Base-by-base conservation (phyloP, 768 basidiomycete species). In the Kwoniella sp. region DNA sequence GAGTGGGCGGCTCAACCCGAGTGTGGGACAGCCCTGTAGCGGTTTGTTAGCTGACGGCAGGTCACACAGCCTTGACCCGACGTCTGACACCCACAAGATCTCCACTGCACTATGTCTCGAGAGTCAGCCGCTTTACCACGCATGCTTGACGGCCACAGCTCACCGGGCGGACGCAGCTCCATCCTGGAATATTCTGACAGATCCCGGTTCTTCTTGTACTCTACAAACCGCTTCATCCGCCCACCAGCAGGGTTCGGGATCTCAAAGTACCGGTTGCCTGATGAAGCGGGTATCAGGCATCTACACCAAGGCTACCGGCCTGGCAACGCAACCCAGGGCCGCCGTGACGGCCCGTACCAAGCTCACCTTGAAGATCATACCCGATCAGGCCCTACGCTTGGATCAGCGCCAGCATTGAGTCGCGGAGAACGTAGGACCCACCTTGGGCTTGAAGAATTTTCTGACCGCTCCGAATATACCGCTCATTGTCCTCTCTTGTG, bases 11-110 rank as follows among this genome's bases (percentile, higher is more conserved):
- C 28, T 57, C 39, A 3, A 58, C 28, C 9, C 68, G 62, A 15
- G 68, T 70, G 43, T 70, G 63, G 15, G 68, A 70, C 3, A 70
- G 56, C 68, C 68, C 68, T 69, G 46, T 1, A 29, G 36, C 4
- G 29, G 17, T 29, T 4, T 27, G 34, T 60, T 23, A 26, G 46
- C 39, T 32, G 29, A 23, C 9, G 45, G 20, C 15, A 44, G 34
- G n/a, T n/a, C n/a, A n/a, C n/a, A n/a, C n/a, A n/a, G n/a, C n/a
- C n/a, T n/a, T n/a, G n/a, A n/a, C n/a, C n/a, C n/a, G n/a, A 41
- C 36, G 27, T 28, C 23, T 19, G 22, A 22, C 12, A 51, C 67
- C 33, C 34, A 67, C 67, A 69, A 23, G 67, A 46, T 53, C 59
- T 48, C 67, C 67, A 69, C 57, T 69, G 67, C n/a, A 69, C 67